Evolutionary conservation across 805 yeast species (phyloP).

Genomic region (Candida stauntonica): DNA sequence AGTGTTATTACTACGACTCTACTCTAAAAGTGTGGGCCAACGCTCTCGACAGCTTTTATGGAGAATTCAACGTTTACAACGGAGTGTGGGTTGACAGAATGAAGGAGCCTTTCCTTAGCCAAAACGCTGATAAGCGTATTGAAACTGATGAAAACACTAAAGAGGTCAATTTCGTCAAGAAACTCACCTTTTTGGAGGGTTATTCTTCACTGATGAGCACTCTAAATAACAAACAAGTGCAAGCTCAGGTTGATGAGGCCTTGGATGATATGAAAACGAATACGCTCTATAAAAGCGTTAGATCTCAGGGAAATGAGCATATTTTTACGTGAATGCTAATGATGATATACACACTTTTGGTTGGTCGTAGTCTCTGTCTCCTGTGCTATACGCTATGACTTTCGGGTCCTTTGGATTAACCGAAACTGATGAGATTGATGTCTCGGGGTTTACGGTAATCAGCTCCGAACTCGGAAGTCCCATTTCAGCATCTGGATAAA

Average conservation of each 20-base stretch:
- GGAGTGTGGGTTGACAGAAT: conserved; percentile 18
- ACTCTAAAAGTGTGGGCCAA: conserved; percentile 44
- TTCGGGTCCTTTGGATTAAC: conserved; percentile 18
- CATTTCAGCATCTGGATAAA: conserved; percentile 25
- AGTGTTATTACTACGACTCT: conserved; percentile 39
- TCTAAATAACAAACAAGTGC: conserved; percentile 2
- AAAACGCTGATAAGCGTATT: background rate
- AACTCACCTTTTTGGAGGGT: conserved; percentile 18
- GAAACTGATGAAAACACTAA: background rate
- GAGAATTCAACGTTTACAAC: conserved; percentile 12
- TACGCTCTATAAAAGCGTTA: conserved; percentile 4
- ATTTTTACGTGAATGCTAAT: background rate
- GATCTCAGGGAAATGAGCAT: background rate
- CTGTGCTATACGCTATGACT: conserved; percentile 15
- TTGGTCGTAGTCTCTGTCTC: conserved; percentile 15
- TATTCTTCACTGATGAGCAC: conserved; percentile 13
- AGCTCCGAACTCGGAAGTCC: conserved; percentile 11
- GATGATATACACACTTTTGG: conserved; percentile 9
- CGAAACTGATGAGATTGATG: conserved; percentile 14
- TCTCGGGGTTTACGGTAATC: background rate
- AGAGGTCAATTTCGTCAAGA: conserved; percentile 9
- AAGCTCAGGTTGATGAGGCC: conserved; percentile 1
- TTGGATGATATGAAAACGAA: conserved; percentile 4
- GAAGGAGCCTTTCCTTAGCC: background rate
- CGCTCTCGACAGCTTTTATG: conserved; percentile 34